Percentiles rank a stretch among this genome's conserved stretches.
These are phyloP conservation scores for Amanita pallidorosea DNA, from an alignment of 768 basidiomycete species.

Conservation along the genomic window DNA sequence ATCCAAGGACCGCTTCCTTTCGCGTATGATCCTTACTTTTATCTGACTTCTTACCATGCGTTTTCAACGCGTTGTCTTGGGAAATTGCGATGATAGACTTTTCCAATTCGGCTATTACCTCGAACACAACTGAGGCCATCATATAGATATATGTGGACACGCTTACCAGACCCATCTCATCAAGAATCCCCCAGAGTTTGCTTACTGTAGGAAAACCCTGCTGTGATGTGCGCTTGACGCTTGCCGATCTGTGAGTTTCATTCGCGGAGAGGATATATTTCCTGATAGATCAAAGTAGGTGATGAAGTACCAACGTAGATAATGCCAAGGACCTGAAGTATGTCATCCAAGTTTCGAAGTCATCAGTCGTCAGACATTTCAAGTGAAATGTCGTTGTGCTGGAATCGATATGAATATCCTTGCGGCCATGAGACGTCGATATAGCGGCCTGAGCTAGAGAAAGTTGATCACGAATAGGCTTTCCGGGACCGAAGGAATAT, in stretches of 20 bases:
- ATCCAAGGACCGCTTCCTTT: slow-evolving; percentile 34
- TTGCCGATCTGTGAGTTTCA: slow-evolving; percentile 33
- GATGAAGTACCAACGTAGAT: slow-evolving; percentile 6
- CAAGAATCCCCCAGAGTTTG: slow-evolving; percentile 41
- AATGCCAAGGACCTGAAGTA: slow-evolving; percentile 48
- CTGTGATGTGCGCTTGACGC: slow-evolving; percentile 28
- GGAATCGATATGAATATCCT: slow-evolving; percentile 75
- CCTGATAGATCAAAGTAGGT: slow-evolving; percentile 25
- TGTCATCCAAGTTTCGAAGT: slow-evolving; percentile 66
- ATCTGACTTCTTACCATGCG: slow-evolving; percentile 34
- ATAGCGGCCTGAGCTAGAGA: slow-evolving; percentile 64
- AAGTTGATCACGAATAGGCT: slow-evolving; percentile 62
- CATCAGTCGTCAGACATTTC: slow-evolving; percentile 59
- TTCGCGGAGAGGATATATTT: slow-evolving; percentile 46
- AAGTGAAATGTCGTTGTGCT: slow-evolving; percentile 72
- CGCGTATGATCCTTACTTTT: slow-evolving; percentile 31
- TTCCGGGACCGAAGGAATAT: slow-evolving; percentile 66
- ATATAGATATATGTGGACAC: neutral
- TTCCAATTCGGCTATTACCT: slow-evolving; percentile 57
- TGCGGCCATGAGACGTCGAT: slow-evolving; percentile 60
- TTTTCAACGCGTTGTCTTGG: slow-evolving; percentile 28
- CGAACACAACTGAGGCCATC: neutral
- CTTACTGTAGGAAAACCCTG: slow-evolving; percentile 34
- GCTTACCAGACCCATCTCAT: slow-evolving; percentile 58
- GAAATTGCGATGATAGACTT: slow-evolving; percentile 33